Conservation (phyloP, 2,329 filamentous ascomycete species). For the Penicillium vulpinum region DNA sequence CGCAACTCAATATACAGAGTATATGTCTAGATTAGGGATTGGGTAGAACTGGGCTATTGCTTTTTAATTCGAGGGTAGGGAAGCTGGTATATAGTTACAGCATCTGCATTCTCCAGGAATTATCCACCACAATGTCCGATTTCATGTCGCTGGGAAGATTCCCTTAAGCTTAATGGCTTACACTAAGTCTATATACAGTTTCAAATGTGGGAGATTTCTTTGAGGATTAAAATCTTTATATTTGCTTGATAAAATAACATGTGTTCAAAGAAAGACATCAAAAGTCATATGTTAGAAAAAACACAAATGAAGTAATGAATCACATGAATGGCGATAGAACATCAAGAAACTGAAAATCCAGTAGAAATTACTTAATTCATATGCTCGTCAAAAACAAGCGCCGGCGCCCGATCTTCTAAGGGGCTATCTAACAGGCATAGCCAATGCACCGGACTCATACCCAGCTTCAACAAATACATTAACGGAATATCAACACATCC, state of each 20-base stretch:
- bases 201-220: neutral
- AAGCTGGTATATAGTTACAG: neutral
- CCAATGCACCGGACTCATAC: conserved; percentile 2
- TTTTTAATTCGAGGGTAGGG: neutral
- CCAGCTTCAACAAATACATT: conserved; percentile 11
- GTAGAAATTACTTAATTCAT: conserved; percentile 6
- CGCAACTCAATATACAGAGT: no score
- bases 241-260: neutral
- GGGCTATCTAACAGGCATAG: conserved; percentile 3
- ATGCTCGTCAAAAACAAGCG: conserved; percentile 13
- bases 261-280: neutral
- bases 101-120: neutral
- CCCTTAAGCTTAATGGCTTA: neutral
- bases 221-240: neutral
- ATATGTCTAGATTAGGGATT: neutral
- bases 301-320: neutral
- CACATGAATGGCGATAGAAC: neutral
- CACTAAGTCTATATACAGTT: neutral
- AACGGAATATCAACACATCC: conserved; percentile 9
- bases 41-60: neutral
- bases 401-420: conserved; percentile 12
- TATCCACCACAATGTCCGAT: neutral
- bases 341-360: neutral
- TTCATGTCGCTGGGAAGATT: neutral
- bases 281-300: neutral